Conservation (phyloP, 352 stramenopile genomes). For the Peronosclerospora sorghi region DNA sequence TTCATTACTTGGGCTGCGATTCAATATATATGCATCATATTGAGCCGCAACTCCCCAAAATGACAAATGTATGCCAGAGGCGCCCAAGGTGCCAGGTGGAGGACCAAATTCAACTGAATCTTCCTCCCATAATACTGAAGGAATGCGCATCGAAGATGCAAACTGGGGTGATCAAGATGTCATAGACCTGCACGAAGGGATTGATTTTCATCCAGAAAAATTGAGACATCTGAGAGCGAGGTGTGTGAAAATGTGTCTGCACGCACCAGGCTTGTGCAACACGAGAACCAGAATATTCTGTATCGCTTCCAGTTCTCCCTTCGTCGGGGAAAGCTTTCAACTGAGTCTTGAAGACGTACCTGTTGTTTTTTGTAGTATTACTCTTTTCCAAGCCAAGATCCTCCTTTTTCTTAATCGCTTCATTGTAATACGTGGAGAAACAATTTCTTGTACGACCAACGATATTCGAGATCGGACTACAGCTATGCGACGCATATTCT, state of each 20-base stretch:
- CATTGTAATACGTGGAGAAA: slow-evolving; percentile 54
- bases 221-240: slow-evolving; percentile 7
- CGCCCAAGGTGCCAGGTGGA: slow-evolving; percentile 10
- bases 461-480: slow-evolving; percentile 55
- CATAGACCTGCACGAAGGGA: slow-evolving; percentile 62
- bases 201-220: slow-evolving; percentile 42
- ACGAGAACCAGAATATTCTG: slow-evolving; percentile 57
- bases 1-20: too few species aligned
- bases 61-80: slow-evolving; percentile 6
- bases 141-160: slow-evolving; percentile 32
- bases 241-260: slow-evolving; percentile 14
- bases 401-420: slow-evolving; percentile 27
- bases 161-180: slow-evolving; percentile 80
- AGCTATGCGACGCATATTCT: slow-evolving; percentile 64
- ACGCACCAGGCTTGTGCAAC: slow-evolving; percentile 13
- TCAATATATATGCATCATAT: too few species aligned
- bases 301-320: slow-evolving; percentile 68
- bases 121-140: slow-evolving; percentile 3
- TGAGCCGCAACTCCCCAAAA: too few species aligned
- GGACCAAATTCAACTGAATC: slow-evolving; percentile 9
- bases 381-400: slow-evolving; percentile 2
- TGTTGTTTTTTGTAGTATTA: slow-evolving; percentile 6
- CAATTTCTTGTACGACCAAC: slow-evolving; percentile 57
- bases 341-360: slow-evolving; percentile 33
- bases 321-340: slow-evolving; percentile 37